Evolutionary conservation across 2,329 filamentous ascomycete species (phyloP), one percentile per base, ranked within the genome.

Genomic region (Purpureocillium takamizusanense): DNA sequence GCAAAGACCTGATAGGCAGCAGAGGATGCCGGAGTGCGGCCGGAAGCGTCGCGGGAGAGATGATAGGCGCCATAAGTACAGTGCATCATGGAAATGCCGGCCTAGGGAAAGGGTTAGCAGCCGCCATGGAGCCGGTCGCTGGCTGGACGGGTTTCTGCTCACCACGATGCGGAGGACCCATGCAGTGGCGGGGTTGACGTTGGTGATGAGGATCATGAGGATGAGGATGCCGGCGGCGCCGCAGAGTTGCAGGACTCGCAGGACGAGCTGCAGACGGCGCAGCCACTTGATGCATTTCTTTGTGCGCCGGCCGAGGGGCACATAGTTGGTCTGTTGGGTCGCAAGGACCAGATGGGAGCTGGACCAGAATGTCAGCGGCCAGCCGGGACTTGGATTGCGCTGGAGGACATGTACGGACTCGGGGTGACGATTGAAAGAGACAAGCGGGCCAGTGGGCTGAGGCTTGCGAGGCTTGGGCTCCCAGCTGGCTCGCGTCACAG

Each of bases 1-100:
- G 88, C 78, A 57, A 95, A 97, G 41, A 92, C 64, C 61, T 94
- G 87, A 61, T 97, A 97, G 46, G 86, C 90, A 12, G 86, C 81
- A 14, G 87, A 86, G 16, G 86, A 94, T 4, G 71, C 81, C 0
- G 90, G 81, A 1, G 88, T 79, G 37, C 88, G 78, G 33, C 71
- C 75, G 35, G 77, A 78, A 1, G 85, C 74, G 29, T 81, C 76
- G 25, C 85, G 77, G 12, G 76, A 69, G 30, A 94, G 76, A 57
- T 95, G 88, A 52, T 85, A 92, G 43, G 94, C 73, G 31, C 75
- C 85, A 59, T 97, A 97, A 14, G 79, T 52, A 13, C 76, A 79
- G 55, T 88, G 80, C 4, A 85, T 51, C 34, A 82, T 72, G 37
- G 83, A 82, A 31, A 90, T 70, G n/a, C 77, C 84, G 40, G 86